Base-by-base conservation (phyloP, 257 asterid genomes). In the Solanum rostratum region DNA sequence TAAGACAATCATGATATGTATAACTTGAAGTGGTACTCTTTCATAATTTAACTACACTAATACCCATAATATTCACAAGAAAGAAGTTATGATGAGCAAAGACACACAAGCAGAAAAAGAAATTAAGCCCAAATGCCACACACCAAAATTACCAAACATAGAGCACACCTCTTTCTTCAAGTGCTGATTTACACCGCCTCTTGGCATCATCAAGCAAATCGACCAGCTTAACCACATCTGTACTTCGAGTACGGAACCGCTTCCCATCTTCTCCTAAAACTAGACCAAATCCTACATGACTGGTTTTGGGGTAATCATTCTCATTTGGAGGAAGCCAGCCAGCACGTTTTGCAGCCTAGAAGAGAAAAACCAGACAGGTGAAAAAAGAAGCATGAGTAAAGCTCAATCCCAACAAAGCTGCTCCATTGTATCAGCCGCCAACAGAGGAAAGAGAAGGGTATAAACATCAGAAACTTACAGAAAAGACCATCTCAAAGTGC, bases 201-300 rank as follows among this genome's bases (percentile, higher is more conserved):
- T 94, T 97, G 85, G 98, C 99, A 88, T 97, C 98, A 88, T 93
- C 97, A 15, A 95, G 98, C 80, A 96, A 89, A 91, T 95, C 98
- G 68, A 94, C 93, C 83, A 95, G 89, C 85, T 95, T 95, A 57
- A 95, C 98, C 60, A 97, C 97, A 88, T 97, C 99, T 59, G 95
- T 91, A 90, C 95, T 90, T 79, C 99, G 95, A 62, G 98, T 97
- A 3, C 97, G 93, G 80, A 95, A 97, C 86, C 97, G 89, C 83
- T 95, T 97, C 87, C 98, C 98, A 83, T 97, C 99, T 59, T 92
- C 97, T 37, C 99, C 98, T 74, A 94, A 92, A 86, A 97, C 98
- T 84, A 95, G 92, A 83, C 98, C 99, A 91, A 94, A 93, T 18
- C 97, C 98, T 15, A 93, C 98, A 78, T 97, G 99, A 89, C 91